These are phyloP conservation scores for Trichosporon ovoides DNA, from an alignment of 1,284 basidiomycete genomes.

Conservation along the genomic window DNA sequence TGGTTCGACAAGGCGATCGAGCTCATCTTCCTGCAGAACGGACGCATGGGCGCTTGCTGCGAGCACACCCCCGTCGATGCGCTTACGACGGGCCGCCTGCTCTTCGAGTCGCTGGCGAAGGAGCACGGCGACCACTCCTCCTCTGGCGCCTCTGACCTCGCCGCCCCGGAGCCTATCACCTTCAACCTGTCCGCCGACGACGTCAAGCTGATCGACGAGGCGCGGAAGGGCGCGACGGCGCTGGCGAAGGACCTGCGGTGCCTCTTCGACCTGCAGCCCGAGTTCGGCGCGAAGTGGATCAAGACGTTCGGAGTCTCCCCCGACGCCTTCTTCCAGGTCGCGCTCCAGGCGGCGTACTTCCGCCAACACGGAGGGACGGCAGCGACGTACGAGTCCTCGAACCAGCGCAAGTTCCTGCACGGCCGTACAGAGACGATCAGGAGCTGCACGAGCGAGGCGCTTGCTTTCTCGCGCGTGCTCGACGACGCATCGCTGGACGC, in stretches of 20 bases:
- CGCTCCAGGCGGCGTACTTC: constrained; percentile 13
- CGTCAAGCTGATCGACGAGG: constrained; percentile 5
- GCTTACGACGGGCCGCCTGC: constrained; percentile 15
- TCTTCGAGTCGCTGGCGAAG: constrained; percentile 11
- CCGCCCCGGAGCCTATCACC: constrained; percentile 4
- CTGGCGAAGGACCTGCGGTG: constrained; percentile 12
- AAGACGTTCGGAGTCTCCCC: constrained; percentile 15
- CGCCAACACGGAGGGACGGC: constrained; percentile 9
- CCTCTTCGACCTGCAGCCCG: constrained; percentile 4
- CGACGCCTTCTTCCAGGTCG: constrained; percentile 21
- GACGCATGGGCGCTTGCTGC: constrained; percentile 18
- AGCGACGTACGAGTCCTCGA: constrained; percentile 16
- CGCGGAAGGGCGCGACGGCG: not conserved
- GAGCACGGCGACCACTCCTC: constrained; percentile 1
- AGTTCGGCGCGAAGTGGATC: constrained; percentile 16
- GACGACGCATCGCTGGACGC: not conserved
- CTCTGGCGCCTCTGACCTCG: not conserved
- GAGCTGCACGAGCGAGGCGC: constrained; percentile 8
- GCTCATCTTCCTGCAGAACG: constrained; percentile 16
- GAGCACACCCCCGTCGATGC: constrained; percentile 20
- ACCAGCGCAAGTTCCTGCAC: constrained; percentile 14
- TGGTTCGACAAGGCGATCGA: constrained; percentile 20
- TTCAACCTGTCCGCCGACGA: constrained; percentile 12
- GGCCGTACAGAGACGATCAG: constrained; percentile 18
- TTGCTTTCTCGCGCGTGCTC: constrained; percentile 1